Evolutionary conservation across 2,329 filamentous ascomycete genomes (phyloP).

Genomic region (Cryphonectria carpinicola): DNA sequence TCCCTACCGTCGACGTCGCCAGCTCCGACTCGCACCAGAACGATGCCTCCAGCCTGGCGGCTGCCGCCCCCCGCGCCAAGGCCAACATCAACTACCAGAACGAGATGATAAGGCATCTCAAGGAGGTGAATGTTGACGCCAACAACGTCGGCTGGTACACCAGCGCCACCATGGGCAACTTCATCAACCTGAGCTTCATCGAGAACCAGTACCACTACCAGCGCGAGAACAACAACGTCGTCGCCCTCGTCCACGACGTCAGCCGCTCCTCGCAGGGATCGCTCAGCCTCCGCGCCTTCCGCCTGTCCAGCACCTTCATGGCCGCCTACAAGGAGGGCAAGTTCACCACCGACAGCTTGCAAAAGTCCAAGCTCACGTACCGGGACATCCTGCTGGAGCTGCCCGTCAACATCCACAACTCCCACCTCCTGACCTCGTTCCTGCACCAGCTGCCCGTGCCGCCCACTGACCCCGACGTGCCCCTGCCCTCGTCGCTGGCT

Average conservation of each 20-base stretch:
- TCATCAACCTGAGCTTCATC: constrained; percentile 90
- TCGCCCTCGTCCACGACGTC: constrained; percentile 92
- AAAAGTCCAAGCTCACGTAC: constrained; percentile 92
- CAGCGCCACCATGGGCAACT: constrained; percentile 98
- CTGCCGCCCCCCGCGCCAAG: constrained; percentile 90
- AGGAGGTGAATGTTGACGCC: constrained; percentile 97
- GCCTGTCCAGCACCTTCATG: constrained; percentile 86
- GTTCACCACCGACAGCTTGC: constrained; percentile 95
- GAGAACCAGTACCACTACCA: constrained; percentile 99
- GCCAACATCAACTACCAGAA: constrained; percentile 85
- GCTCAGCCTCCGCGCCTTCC: constrained; percentile 87
- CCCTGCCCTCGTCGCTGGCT: constrained; percentile 77
- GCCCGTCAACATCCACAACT: constrained; percentile 91
- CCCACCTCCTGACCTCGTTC: constrained; percentile 92
- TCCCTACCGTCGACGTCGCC: constrained; percentile 79
- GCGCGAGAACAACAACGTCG: constrained; percentile 86
- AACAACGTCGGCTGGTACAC: constrained; percentile 99
- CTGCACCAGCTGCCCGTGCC: constrained; percentile 85
- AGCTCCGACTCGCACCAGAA: constrained; percentile 74
- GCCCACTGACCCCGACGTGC: constrained; percentile 67
- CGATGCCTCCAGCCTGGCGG: constrained; percentile 74
- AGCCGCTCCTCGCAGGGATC: constrained; percentile 92
- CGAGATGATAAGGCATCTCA: constrained; percentile 95
- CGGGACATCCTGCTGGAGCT: constrained; percentile 92
- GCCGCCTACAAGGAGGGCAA: constrained; percentile 93